phyloP scores from a whole-genome alignment of 2,329 filamentous ascomycete genomes.

The Didymella pinodella region DNA sequence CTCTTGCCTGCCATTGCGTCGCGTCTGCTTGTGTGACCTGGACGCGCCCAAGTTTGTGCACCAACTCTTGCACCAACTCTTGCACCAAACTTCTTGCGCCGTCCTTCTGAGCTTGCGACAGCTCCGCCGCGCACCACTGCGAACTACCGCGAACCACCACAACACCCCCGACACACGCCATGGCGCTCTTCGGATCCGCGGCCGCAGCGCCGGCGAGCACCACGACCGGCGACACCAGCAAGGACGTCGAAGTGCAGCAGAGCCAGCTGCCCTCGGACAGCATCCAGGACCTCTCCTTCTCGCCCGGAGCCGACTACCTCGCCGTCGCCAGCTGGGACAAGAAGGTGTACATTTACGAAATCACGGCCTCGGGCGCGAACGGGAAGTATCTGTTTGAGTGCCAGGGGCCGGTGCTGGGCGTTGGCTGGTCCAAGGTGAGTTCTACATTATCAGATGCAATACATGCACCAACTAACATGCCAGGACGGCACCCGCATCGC shows the following conservation, averaged over 20 bases:
- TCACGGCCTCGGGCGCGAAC: slow-evolving; percentile 80
- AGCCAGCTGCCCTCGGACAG: slow-evolving; percentile 78
- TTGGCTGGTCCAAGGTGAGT: slow-evolving; percentile 86
- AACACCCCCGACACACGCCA: slow-evolving; percentile 17
- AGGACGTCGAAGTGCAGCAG: slow-evolving; percentile 80
- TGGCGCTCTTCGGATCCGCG: slow-evolving; percentile 70
- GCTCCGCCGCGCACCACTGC: slow-evolving; percentile 24
- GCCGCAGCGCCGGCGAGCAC: slow-evolving; percentile 66
- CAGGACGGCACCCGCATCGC: slow-evolving; percentile 91
- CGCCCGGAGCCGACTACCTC: slow-evolving; percentile 77
- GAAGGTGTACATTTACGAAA: slow-evolving; percentile 96
- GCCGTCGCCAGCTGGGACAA: slow-evolving; percentile 97
- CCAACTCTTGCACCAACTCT: too few relatives aligned
- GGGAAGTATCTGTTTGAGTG: slow-evolving; percentile 88
- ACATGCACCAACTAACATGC: slow-evolving; percentile 24
- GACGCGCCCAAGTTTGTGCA: slow-evolving; percentile 18
- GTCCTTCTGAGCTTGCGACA: slow-evolving; percentile 31
- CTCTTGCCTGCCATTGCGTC: not conserved
- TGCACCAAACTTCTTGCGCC: slow-evolving; percentile 4
- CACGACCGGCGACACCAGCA: slow-evolving; percentile 88
- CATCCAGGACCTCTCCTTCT: slow-evolving; percentile 87
- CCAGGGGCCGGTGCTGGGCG: slow-evolving; percentile 78
- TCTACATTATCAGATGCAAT: not conserved
- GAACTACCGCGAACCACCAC: not conserved
- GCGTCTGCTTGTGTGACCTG: not conserved